phyloP scores from a whole-genome alignment of 352 stramenopile species.

The Globisporangium lucens region DNA sequence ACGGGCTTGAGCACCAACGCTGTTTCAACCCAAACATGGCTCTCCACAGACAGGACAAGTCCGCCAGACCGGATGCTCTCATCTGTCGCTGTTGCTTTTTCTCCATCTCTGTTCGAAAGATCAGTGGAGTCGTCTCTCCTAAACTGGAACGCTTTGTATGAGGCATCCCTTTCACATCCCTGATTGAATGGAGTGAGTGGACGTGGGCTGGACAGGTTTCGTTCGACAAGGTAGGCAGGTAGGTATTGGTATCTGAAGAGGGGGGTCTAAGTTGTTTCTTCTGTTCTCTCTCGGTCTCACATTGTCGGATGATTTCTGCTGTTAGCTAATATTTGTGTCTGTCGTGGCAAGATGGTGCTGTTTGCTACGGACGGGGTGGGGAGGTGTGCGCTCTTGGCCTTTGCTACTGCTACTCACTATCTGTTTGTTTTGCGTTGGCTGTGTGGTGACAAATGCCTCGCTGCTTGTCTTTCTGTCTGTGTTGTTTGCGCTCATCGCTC shows the following conservation, averaged over 20 bases:
- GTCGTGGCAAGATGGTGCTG: not conserved
- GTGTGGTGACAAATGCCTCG: not conserved
- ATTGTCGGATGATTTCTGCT: constrained; percentile 5
- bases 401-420: not conserved
- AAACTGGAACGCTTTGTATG: not conserved
- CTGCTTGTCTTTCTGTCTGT: not conserved
- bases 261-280: not conserved
- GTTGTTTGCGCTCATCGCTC: not conserved
- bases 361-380: not conserved
- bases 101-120: not conserved
- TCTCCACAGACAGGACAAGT: not conserved
- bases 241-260: too few relatives aligned
- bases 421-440: not conserved
- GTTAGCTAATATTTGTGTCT: constrained; percentile 6
- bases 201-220: too few relatives aligned
- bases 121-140: not conserved
- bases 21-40: not conserved
- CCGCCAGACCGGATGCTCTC: not conserved
- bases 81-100: not conserved
- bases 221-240: too few relatives aligned
- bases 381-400: not conserved
- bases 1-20: too few relatives aligned
- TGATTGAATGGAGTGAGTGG: not conserved
- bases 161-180: not conserved
- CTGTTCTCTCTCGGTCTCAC: not conserved